Evolutionary conservation across 345 rosid species (phyloP), one percentile per base, ranked within the genome.

Genomic region (Carallia pectinifolia): DNA sequence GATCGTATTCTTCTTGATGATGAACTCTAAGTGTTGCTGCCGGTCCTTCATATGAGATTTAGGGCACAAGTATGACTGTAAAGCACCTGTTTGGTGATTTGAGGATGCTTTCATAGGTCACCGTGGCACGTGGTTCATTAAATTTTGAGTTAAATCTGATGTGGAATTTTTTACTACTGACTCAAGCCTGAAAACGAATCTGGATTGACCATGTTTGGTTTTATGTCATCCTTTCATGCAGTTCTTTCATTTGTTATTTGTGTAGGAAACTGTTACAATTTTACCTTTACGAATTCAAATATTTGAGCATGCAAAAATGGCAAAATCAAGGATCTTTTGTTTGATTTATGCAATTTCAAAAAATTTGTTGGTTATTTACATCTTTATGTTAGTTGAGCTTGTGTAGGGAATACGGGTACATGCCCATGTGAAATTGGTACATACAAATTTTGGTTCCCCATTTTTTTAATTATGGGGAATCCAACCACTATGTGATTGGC

Each of bases 321-420:
- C 27, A 13, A 29, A 37, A 52, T 33, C 5, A 8, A 7, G 19
- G 53, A 40, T 63, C 50, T 40, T 65, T 15, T 29, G 19, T 19
- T 18, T 37, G 44, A 58, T 67, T n/a, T 23, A n/a, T 70, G 13
- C 37, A 70, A 48, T 61, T 48, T n/a, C 13, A n/a, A 60, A 69
- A 7, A 9, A 18, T 31, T 15, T 44, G 4, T 3, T 3, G 50
- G 12, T 44, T 6, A 44, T 44, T 44, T 44, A 10, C 48, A 44
- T 44, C 15, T 10, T 44, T 44, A 2, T 44, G 15, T 44, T 44
- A 16, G 16, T 44, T 44, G 50, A 16, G 50, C 50, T 44, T 44
- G 16, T 13, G 50, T 0, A 44, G 50, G 16, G 50, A 44, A 10
- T 44, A 44, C 13, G 50, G 50, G 15, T 44, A 44, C 50, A 44